Conservation (phyloP, 768 basidiomycete species). For the Pulveroboletus sp. region DNA sequence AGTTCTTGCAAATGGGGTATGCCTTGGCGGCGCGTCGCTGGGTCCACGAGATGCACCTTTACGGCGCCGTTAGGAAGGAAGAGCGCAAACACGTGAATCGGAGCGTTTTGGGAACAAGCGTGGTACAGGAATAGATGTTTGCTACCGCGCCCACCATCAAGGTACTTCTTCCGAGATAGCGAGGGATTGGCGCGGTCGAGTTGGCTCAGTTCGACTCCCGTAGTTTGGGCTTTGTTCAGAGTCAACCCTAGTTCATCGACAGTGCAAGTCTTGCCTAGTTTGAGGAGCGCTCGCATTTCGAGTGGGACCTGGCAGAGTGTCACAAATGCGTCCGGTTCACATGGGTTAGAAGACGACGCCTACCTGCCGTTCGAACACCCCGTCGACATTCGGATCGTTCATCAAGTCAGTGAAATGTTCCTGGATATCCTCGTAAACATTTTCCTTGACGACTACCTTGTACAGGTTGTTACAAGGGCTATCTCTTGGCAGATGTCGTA, state of each 20-base stretch:
- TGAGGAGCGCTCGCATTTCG: conserved; percentile 73
- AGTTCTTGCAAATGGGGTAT: conserved; percentile 72
- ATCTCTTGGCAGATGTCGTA: conserved; percentile 74
- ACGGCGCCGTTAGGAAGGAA: conserved; percentile 71
- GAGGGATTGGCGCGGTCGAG: conserved; percentile 61
- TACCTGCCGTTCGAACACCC: conserved; percentile 92
- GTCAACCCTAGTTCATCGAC: conserved; percentile 63
- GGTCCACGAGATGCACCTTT: conserved; percentile 87
- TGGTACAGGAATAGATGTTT: conserved; percentile 91
- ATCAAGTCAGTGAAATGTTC: conserved; percentile 90
- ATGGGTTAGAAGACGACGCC: conserved; percentile 7
- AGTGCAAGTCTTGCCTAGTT: conserved; percentile 78
- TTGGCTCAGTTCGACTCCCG: conserved; percentile 80
- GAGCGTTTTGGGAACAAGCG: conserved; percentile 63
- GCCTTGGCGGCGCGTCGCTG: conserved; percentile 79
- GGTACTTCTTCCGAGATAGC: conserved; percentile 62
- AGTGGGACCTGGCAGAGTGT: conserved; percentile 63
- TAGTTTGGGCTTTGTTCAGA: conserved; percentile 75
- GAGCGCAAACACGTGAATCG: conserved; percentile 83
- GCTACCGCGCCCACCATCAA: conserved; percentile 62
- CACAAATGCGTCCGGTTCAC: neutral
- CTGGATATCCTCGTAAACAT: conserved; percentile 76
- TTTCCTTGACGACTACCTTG: conserved; percentile 78
- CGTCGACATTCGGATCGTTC: conserved; percentile 93
- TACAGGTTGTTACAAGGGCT: conserved; percentile 76